Evolutionary conservation across 345 rosid genomes (phyloP).

Genomic region (Sapria himalayana): DNA sequence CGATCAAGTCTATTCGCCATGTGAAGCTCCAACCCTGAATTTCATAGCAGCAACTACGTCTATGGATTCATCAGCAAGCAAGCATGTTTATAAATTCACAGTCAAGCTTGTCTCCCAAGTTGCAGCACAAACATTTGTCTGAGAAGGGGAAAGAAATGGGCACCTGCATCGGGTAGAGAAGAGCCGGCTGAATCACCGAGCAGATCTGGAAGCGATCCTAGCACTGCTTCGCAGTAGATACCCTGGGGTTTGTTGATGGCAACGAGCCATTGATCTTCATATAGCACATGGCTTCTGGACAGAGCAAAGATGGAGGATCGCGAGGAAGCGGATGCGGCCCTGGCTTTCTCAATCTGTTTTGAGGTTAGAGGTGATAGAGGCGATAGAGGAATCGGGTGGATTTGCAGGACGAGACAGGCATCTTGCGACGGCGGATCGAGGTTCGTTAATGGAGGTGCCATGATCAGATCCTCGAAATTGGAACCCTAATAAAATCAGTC

Average conservation of each 20-base stretch:
- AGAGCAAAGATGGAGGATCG: constrained; percentile 42
- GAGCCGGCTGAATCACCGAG: constrained; percentile 12
- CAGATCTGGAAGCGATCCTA: constrained; percentile 30
- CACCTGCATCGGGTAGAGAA: constrained; percentile 10
- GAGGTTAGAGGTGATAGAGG: constrained; percentile 52
- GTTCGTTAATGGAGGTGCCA: too few species aligned
- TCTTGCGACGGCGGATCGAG: constrained; percentile 9
- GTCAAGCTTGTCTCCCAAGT: too few species aligned
- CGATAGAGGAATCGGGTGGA: constrained; percentile 56
- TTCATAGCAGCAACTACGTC: too few species aligned
- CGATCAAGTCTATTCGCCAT: constrained; percentile 85
- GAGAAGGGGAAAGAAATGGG: too few species aligned
- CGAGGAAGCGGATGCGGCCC: constrained; percentile 72
- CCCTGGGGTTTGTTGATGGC: constrained; percentile 71
- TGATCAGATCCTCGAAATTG: too few species aligned
- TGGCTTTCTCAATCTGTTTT: constrained; percentile 42
- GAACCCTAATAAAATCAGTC: too few species aligned
- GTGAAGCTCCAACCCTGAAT: constrained; percentile 50
- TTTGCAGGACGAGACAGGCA: constrained; percentile 7
- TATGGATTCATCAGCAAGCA: too few species aligned
- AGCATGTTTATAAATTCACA: too few species aligned
- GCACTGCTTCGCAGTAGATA: constrained; percentile 51
- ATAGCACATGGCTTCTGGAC: constrained; percentile 22
- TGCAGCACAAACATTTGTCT: too few species aligned
- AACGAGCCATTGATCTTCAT: constrained; percentile 70